Evolutionary conservation across 2,329 filamentous ascomycete genomes (phyloP), one percentile per base, ranked within the genome.

Genomic region (Zalaria sp.): DNA sequence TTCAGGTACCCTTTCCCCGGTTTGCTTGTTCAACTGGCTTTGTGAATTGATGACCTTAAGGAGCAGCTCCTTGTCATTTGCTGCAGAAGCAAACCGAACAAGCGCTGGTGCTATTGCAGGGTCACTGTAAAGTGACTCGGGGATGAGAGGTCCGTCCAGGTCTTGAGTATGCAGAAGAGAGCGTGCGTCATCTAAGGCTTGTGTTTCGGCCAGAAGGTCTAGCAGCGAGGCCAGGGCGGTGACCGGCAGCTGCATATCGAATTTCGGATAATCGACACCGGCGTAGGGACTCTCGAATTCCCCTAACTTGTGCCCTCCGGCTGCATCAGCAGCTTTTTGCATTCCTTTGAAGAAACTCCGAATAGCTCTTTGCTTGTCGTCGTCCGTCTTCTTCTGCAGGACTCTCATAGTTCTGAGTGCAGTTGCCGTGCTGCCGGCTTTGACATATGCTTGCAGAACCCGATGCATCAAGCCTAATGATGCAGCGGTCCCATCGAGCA

Each of bases 91-190:
- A 49, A 73, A 77, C 11, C 69, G 66, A 29, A 76, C 60, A 27
- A 79, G 57, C 1, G 72, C 65, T 8, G 73, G 66, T 3, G 68
- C 63, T 25, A 79, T 57, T 38, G 58, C 57, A 27, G 64, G 64
- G 46, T 73, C 57, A 3, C 51, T 51, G 48, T 74, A 76, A 26
- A 65, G 47, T 18, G 53, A 51, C 8, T 53, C 49, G 25, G 64
- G 56, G 25, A 78, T 72, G 3, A 71, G 46, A n/a, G 72, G 70
- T 0, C 70, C 72, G 48, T 76, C 72, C 9, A 72, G 47, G 47
- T 73, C 72, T 6, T 64, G 50, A 1, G 66, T 67, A 42, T 67
- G 65, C 1, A 78, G 56, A 8, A 79, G 56, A 66, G 68, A 75
- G 28, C 65, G 60, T 3, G 69, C 73, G 41, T 77, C 60, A 10